A percentile compares a stretch with the other conserved stretches of the same genome.
These are phyloP conservation scores for Candida nitratophila DNA, from an alignment of 805 yeast species.

Conservation along the genomic window DNA sequence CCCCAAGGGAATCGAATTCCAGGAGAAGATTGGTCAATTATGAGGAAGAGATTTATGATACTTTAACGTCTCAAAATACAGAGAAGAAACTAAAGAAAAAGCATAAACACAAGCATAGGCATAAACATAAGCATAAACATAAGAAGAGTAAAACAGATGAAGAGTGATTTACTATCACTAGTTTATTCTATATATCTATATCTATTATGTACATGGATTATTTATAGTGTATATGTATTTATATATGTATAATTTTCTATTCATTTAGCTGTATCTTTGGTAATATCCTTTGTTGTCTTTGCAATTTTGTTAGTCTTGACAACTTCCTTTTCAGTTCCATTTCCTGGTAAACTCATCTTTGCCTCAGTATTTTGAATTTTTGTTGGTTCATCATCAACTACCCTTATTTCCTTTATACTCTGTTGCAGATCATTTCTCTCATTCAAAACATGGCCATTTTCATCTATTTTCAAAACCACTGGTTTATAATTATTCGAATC, in stretches of 20 bases:
- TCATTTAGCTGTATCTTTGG: too few species aligned
- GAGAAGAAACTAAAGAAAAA: not conserved
- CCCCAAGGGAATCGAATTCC: too few species aligned
- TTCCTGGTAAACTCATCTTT: too few species aligned
- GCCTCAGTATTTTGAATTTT: too few species aligned
- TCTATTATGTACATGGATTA: too few species aligned
- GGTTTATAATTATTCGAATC: conserved; percentile 43
- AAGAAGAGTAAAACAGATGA: not conserved
- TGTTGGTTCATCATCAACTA: not conserved
- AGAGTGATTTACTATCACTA: not conserved
- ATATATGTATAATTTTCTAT: too few species aligned
- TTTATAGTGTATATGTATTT: too few species aligned
- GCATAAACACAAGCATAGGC: not conserved
- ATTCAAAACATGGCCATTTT: conserved; percentile 9
- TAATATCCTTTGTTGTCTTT: too few species aligned
- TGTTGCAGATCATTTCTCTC: not conserved
- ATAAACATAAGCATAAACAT: not conserved
- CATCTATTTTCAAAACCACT: conserved; percentile 31
- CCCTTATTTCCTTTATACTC: not conserved
- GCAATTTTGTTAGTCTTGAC: too few species aligned
- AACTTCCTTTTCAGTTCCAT: too few species aligned
- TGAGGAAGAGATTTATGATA: not conserved
- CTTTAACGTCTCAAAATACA: not conserved
- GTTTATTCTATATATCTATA: too few species aligned
- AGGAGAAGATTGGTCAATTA: not conserved